Conservation (phyloP, 306 rosid genomes). For the Quercus dentata region DNA sequence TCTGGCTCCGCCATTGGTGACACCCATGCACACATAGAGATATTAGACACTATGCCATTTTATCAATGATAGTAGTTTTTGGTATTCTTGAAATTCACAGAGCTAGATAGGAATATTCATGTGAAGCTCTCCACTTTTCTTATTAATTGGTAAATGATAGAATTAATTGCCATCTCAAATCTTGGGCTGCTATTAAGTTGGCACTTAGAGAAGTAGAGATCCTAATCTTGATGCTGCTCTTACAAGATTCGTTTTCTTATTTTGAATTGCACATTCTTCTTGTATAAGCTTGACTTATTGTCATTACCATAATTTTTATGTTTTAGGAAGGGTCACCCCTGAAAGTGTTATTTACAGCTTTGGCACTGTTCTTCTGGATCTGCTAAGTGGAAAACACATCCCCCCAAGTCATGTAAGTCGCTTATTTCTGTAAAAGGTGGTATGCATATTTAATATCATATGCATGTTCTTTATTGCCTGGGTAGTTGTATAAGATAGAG, state of each 20-base stretch:
- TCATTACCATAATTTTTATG: slow-evolving; percentile 1
- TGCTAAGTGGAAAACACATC: slow-evolving; percentile 96
- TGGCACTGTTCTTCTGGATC: slow-evolving; percentile 92
- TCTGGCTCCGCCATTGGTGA: too few relatives aligned
- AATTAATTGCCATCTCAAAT: not conserved
- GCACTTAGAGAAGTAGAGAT: not conserved
- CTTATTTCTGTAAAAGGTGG: not conserved
- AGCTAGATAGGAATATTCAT: not conserved
- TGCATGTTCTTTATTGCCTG: slow-evolving; percentile 4
- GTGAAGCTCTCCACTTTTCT: not conserved
- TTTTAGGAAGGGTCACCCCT: slow-evolving; percentile 92
- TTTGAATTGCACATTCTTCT: not conserved
- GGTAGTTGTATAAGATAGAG: not conserved
- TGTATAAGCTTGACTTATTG: slow-evolving; percentile 10
- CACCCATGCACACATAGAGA: not conserved
- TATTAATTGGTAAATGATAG: not conserved
- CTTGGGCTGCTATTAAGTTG: not conserved
- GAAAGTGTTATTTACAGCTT: slow-evolving; percentile 97
- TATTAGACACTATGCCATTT: not conserved
- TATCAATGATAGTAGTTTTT: not conserved
- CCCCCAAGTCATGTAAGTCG: slow-evolving; percentile 96
- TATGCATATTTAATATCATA: not conserved
- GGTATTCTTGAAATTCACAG: not conserved
- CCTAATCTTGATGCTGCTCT: not conserved
- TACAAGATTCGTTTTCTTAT: not conserved